Evolutionary conservation across 345 rosid species (phyloP).

Genomic region (Eucalyptus urophylla): DNA sequence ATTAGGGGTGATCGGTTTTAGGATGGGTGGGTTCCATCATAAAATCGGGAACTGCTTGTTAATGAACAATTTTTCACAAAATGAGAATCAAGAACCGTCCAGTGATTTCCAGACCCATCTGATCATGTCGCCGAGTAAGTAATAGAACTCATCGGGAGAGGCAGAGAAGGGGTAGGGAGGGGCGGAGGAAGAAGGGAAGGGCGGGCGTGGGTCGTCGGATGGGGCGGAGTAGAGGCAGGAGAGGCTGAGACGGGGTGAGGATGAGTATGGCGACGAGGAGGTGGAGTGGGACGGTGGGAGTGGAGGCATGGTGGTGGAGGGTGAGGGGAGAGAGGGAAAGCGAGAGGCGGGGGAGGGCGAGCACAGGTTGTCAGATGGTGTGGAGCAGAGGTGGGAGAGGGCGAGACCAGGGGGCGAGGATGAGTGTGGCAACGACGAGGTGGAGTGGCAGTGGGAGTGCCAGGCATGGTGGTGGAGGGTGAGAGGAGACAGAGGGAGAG

Average conservation of each 20-base stretch:
- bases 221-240: neutral
- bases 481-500: neutral
- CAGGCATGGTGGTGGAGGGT: neutral
- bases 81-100: accelerated
- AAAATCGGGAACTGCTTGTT: accelerated
- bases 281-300: neutral
- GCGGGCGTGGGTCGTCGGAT: neutral
- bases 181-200: neutral
- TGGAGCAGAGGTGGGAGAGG: neutral
- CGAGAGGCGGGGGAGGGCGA: neutral
- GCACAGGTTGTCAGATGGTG: neutral
- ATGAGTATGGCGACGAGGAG: neutral
- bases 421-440: neutral
- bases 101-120: neutral
- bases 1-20: too few relatives aligned
- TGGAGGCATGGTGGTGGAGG: neutral
- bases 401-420: neutral
- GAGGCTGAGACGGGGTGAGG: neutral
- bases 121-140: accelerated
- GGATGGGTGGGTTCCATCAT: accelerated
- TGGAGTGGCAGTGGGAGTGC: neutral
- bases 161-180: neutral
- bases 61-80: neutral
- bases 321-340: neutral
- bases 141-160: neutral